A percentile compares a stretch with the other conserved stretches of the same genome.
phyloP scores from a whole-genome alignment of 192 early-diverging fungal species.

The Chytriomyces sp. region DNA sequence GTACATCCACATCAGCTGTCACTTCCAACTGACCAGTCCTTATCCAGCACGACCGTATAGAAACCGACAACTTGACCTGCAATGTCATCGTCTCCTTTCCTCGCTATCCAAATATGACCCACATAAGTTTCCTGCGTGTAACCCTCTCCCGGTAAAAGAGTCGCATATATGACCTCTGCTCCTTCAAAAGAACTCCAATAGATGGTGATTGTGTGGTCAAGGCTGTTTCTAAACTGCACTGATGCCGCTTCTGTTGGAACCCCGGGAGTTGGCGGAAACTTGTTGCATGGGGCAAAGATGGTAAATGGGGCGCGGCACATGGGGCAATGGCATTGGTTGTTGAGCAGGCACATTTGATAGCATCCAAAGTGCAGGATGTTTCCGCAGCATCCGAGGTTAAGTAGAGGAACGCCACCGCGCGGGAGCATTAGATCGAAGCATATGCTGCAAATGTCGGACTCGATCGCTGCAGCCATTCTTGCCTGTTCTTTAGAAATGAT shows the following conservation, averaged over 20 bases:
- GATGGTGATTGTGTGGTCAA: not conserved
- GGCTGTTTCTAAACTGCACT: not conserved
- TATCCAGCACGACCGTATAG: not conserved
- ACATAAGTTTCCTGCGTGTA: not conserved
- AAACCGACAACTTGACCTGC: not conserved
- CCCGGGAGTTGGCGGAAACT: not conserved
- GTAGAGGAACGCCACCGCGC: not conserved
- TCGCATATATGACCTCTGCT: not conserved
- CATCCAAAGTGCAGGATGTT: not conserved
- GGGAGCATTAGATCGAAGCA: not conserved
- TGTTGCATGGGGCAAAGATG: not conserved
- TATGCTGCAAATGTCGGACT: not conserved
- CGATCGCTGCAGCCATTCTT: not conserved
- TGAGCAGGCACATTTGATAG: not conserved
- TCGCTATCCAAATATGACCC: not conserved
- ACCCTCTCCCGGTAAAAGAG: not conserved
- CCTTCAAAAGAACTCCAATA: not conserved
- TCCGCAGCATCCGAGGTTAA: not conserved
- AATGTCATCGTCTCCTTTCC: not conserved
- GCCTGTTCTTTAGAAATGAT: no score
- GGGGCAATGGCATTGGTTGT: not conserved
- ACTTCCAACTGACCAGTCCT: not conserved
- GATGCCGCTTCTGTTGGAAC: not conserved
- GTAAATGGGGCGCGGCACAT: not conserved
- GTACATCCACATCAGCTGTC: no score